Base-by-base conservation (phyloP, 768 basidiomycete species). In the Lactarius sanguifluus region DNA sequence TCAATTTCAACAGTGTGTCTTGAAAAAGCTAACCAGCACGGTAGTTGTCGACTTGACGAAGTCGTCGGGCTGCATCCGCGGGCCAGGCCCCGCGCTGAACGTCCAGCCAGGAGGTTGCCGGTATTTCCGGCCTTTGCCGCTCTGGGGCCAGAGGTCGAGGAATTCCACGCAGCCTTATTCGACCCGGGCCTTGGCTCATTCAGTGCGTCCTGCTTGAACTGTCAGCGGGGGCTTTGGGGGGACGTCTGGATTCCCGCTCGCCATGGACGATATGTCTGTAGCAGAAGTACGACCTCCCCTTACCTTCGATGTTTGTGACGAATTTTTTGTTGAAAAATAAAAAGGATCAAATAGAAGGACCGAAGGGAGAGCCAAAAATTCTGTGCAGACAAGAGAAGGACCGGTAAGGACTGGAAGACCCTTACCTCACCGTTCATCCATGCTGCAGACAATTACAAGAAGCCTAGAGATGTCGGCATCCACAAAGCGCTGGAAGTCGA, bases 381-480 rank as follows among this genome's bases (percentile, higher is more conserved):
- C 47, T 50, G 23, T 18, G 20, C n/a, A 50, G n/a, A 43, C 16
- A 43, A 2, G 18, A 43, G 0, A n/a, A n/a, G n/a, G 2, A 20
- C 0, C 0, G 23, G 12, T 50, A 5, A 50, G 12, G n/a, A 12
- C n/a, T 4, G n/a, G 23, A 25, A n/a, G 47, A 9, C 45, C 45
- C 20, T n/a, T 10, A 23, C 10, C 45, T 1, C 36, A n/a, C 20
- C 6, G 47, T 13, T 25, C 47, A 25, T 23, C 23, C 23, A 23
- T 5, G 23, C 5, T n/a, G 6, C 23, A 10, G 20, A 45, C 18
- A 45, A 38, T 2, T 38, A 15, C 13, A 80, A 2, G 92, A 91
- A 36, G 41, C 16, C 16, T 2, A 18, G 41, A 41, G 18, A 41
- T 18, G 1, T 16, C 41, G 41, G 1, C 41, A 7, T 18, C 16